Evolutionary conservation across 129 eudicot species (phyloP), one percentile per base, ranked within the genome.

Genomic region (Lactuca sativa): DNA sequence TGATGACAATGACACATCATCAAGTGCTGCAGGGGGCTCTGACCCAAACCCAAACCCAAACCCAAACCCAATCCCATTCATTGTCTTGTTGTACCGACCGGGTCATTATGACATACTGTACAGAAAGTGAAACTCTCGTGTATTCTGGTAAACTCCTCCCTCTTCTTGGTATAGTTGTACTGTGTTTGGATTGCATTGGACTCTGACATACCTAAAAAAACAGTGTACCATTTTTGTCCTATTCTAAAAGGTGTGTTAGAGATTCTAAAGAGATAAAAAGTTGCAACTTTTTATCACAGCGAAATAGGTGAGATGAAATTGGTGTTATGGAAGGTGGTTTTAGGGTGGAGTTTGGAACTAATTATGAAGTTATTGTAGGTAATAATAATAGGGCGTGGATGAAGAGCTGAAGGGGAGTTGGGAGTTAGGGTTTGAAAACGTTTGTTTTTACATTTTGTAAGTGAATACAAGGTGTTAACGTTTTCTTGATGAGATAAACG

Each of bases 61-160:
- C 21, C 21, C 30, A 25, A 25, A 25, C 30, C 30, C 30, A 25
- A 25, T 25, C 47, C 96, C 95, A 0, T 89, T 83, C 79, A 83
- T 92, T 11, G 74, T 83, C 63, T 77, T 92, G 90, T 83, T 92
- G 11, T 92, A 92, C 75, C 86, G 98, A 66, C 98, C 98, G 1
- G 96, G 98, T 62, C 98, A 92, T 63, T 92, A 89, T 70, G 98
- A 92, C 84, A 92, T 89, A 70, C 84, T 92, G 63, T 92, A 92
- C 84, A 81, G 77, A 30, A 89, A 86, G 80, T 84, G 83, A 88
- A 33, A 62, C n/a, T 12, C 53, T 47, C 36, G 40, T 37, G 47
- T 56, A 48, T 69, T 70, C 47, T 0, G 67, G 82, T 64, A 61
- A 58, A 78, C 67, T 51, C 38, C 37, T 74, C 34, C 55, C 21